Conservation (phyloP, 1,284 basidiomycete genomes). For the Lentinula novae-zelandiae region DNA sequence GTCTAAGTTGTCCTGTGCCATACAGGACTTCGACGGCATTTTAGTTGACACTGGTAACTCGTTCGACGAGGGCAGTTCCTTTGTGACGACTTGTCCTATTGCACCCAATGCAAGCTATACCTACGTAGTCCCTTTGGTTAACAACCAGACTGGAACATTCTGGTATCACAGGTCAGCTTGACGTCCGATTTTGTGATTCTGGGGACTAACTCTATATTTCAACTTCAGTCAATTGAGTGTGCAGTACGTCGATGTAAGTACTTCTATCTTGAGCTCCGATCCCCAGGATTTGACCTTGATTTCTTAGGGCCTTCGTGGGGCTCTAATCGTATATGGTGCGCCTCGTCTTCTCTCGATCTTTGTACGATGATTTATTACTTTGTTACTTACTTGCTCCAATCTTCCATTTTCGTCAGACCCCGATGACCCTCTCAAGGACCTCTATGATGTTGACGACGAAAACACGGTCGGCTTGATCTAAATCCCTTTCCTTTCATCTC, state of each 20-base stretch:
- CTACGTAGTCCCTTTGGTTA: constrained; percentile 29
- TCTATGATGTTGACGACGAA: constrained; percentile 24
- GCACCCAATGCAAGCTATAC: constrained; percentile 39
- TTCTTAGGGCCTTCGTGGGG: constrained; percentile 25
- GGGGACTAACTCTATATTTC: constrained; percentile 14
- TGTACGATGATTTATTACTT: too few species aligned
- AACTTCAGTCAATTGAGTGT: constrained; percentile 16
- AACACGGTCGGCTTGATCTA: not conserved
- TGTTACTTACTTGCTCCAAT: too few species aligned
- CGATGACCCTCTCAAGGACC: not conserved
- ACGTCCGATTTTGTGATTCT: not conserved
- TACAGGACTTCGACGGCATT: constrained; percentile 11
- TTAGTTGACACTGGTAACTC: constrained; percentile 1
- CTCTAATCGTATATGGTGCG: constrained; percentile 26
- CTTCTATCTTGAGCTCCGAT: not conserved
- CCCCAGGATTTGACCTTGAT: constrained; percentile 23
- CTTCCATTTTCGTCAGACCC: not conserved
- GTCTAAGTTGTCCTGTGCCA: constrained; percentile 20
- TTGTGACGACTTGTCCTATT: constrained; percentile 43
- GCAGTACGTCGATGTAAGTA: constrained; percentile 6
- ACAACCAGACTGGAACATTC: constrained; percentile 27
- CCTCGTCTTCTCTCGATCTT: not conserved
- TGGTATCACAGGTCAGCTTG: constrained; percentile 20
- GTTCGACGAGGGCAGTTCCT: constrained; percentile 17
- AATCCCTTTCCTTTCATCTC: not conserved